phyloP scores from a whole-genome alignment of 2,329 filamentous ascomycete species.

The Ascomycota sp. region DNA sequence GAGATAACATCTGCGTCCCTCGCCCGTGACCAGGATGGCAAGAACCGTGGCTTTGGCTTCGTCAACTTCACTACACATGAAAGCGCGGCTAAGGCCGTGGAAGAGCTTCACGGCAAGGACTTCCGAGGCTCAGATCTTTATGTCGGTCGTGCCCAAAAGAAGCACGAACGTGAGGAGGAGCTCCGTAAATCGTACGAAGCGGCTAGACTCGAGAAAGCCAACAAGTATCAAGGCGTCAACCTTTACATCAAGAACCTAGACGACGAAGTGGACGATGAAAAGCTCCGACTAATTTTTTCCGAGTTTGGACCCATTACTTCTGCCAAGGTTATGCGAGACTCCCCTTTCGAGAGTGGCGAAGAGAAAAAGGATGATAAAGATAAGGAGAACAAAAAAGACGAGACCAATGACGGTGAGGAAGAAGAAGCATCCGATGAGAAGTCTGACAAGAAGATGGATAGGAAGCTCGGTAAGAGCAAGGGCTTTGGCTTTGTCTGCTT shows the following conservation, averaged over 20 bases:
- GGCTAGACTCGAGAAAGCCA: slow-evolving; percentile 90
- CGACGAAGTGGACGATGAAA: slow-evolving; percentile 93
- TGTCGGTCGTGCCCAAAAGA: slow-evolving; percentile 97
- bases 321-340: slow-evolving; percentile 96
- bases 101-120: slow-evolving; percentile 76
- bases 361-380: slow-evolving; percentile 29
- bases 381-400: slow-evolving; percentile 28
- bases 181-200: slow-evolving; percentile 97
- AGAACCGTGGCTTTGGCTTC: slow-evolving; percentile 88
- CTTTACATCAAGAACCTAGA: slow-evolving; percentile 98
- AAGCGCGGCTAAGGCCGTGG: slow-evolving; percentile 63
- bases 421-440: slow-evolving; percentile 30
- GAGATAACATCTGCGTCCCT: slow-evolving; percentile 91
- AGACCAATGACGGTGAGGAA: slow-evolving; percentile 21
- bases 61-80: slow-evolving; percentile 92
- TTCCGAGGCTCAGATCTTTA: slow-evolving; percentile 91
- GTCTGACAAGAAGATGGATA: slow-evolving; percentile 32
- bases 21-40: slow-evolving; percentile 69
- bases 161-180: slow-evolving; percentile 98
- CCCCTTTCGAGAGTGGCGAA: slow-evolving; percentile 29
- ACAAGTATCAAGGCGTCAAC: slow-evolving; percentile 98
- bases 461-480: slow-evolving; percentile 90
- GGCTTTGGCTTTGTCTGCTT: slow-evolving; percentile 99
- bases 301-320: slow-evolving; percentile 90
- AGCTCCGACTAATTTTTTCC: slow-evolving; percentile 81